phyloP scores from a whole-genome alignment of 805 yeast genomes.

The Pichia rugopelliculosa region DNA sequence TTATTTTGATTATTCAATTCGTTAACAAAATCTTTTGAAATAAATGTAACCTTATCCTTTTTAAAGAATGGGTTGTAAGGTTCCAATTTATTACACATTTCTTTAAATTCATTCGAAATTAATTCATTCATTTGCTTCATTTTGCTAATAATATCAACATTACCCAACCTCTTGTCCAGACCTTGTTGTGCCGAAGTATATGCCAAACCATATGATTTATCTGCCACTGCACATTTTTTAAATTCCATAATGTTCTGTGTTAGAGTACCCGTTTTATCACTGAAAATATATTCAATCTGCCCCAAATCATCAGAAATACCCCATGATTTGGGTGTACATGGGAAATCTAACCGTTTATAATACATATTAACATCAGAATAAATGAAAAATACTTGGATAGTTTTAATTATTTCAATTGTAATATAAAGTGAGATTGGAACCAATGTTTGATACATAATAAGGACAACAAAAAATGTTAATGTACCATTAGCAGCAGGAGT shows the following conservation, averaged over 20 bases:
- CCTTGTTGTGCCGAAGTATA: slow-evolving; percentile 77
- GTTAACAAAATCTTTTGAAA: slow-evolving; percentile 50
- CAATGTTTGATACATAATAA: slow-evolving; percentile 67
- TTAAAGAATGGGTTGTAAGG: slow-evolving; percentile 33
- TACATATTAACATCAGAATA: slow-evolving; percentile 65
- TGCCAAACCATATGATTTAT: slow-evolving; percentile 62
- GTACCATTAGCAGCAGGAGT: slow-evolving; percentile 59
- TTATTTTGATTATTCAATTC: slow-evolving; percentile 41
- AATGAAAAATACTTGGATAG: slow-evolving; percentile 69
- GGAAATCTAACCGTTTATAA: slow-evolving; percentile 59
- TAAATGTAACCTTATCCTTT: slow-evolving; percentile 49
- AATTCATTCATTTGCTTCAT: slow-evolving; percentile 32
- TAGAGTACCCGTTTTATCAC: slow-evolving; percentile 79
- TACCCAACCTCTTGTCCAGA: slow-evolving; percentile 55
- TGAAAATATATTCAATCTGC: slow-evolving; percentile 72
- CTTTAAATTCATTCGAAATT: slow-evolving; percentile 36
- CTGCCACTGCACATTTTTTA: slow-evolving; percentile 64
- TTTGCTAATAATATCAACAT: slow-evolving; percentile 46
- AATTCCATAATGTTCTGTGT: slow-evolving; percentile 83
- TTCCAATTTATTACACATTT: slow-evolving; percentile 42
- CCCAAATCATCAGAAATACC: slow-evolving; percentile 78
- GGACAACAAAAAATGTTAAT: slow-evolving; percentile 61
- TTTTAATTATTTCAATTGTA: slow-evolving; percentile 72
- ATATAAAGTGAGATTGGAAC: slow-evolving; percentile 77
- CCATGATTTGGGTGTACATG: slow-evolving; percentile 79